Conservation (phyloP, 441 rosid species). For the Eruca vesicaria region DNA sequence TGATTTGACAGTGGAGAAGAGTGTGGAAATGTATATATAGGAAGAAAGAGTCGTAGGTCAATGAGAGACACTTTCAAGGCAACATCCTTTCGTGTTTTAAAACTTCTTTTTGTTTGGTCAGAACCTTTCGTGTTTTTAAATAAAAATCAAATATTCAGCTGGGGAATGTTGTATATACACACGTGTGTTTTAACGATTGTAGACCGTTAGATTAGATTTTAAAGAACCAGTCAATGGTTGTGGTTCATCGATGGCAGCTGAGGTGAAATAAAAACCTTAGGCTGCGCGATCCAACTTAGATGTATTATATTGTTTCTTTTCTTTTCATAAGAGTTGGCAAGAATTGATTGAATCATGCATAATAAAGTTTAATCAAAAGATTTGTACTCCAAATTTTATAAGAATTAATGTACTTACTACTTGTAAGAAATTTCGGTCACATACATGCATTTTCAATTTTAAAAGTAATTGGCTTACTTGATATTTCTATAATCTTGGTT, state of each 20-base stretch:
- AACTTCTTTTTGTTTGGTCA: no score
- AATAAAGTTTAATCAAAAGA: slow-evolving; percentile 6
- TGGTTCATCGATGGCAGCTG: slow-evolving; percentile 30
- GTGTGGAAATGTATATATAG: slow-evolving; percentile 19
- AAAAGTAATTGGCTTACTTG: not conserved
- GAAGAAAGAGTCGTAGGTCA: not conserved
- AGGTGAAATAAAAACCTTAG: not conserved
- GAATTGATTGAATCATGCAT: not conserved
- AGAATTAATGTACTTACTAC: slow-evolving; percentile 1
- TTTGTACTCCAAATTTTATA: not conserved
- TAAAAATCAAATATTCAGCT: not conserved
- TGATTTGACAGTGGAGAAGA: slow-evolving; percentile 29
- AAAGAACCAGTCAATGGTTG: slow-evolving; percentile 7
- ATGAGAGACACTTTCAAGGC: slow-evolving; percentile 19
- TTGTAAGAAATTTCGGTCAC: not conserved
- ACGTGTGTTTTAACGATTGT: not conserved
- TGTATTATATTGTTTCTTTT: not conserved
- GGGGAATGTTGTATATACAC: not conserved
- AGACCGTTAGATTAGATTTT: slow-evolving; percentile 1
- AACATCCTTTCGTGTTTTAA: slow-evolving; percentile 7
- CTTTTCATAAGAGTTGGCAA: not conserved
- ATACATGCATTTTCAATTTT: slow-evolving; percentile 8
- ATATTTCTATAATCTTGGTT: not conserved
- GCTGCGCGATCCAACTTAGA: not conserved
- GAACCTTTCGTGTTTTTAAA: not conserved